Evolutionary conservation across 495 filamentous ascomycete species (phyloP).

Genomic region (Penicillium goetzii): DNA sequence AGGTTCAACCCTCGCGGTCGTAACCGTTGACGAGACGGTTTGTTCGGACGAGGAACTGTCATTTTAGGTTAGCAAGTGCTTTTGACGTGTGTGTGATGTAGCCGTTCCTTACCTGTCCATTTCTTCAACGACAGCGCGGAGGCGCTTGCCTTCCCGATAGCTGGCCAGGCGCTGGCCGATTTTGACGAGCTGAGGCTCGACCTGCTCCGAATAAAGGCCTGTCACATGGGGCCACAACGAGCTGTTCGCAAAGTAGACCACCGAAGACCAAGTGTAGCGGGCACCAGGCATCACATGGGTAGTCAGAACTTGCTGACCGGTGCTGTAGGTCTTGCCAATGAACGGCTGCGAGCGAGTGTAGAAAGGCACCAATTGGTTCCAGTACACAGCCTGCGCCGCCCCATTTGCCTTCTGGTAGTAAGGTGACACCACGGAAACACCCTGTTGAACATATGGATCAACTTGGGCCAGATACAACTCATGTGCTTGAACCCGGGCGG

Average conservation of each 20-base stretch:
- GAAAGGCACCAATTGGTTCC: constrained; percentile 72
- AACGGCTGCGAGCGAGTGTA: constrained; percentile 75
- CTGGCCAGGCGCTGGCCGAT: constrained; percentile 88
- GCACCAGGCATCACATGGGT: constrained; percentile 75
- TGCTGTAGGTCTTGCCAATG: constrained; percentile 66
- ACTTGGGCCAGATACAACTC: constrained; percentile 69
- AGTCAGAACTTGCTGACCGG: constrained; percentile 65
- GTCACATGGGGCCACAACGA: constrained; percentile 79
- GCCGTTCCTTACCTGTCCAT: constrained; percentile 48
- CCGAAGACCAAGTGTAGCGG: constrained; percentile 68
- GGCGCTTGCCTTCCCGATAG: constrained; percentile 69
- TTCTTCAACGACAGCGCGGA: constrained; percentile 62
- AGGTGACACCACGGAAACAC: constrained; percentile 60
- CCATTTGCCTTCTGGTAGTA: constrained; percentile 69
- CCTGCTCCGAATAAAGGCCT: constrained; percentile 82
- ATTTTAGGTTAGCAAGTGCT: constrained; percentile 25
- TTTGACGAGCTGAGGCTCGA: constrained; percentile 91
- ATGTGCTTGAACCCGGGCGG: constrained; percentile 59
- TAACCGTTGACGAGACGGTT: constrained; percentile 30
- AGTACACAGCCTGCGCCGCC: constrained; percentile 66
- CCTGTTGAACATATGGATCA: constrained; percentile 72
- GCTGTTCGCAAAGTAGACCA: constrained; percentile 67
- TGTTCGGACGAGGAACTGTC: constrained; percentile 36
- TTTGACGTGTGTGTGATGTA: background rate
- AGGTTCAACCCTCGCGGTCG: constrained; percentile 24